Evolutionary conservation across 345 rosid genomes (phyloP), one percentile per base, ranked within the genome.

Genomic region (Citrus australasica): DNA sequence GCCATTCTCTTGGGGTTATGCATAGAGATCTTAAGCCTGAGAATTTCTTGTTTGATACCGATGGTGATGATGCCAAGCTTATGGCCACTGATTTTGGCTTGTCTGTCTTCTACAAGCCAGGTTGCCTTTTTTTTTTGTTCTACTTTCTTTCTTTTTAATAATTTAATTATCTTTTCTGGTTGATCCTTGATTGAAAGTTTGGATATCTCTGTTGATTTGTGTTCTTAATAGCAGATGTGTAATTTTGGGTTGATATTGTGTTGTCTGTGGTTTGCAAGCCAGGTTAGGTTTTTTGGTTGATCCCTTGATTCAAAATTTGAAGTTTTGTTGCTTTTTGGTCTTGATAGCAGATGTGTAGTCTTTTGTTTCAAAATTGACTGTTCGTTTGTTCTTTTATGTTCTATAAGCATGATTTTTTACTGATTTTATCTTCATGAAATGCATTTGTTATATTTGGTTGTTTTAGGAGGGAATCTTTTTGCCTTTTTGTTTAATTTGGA

Each of bases 21-120:
- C 99, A 95, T 71, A 87, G 99, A 76, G 99, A 95, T 89, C 94
- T 95, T 78, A 95, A 95, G 76, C 99, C 99, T 63, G 99, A 96
- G 86, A 96, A 96, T 81, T 96, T 96, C 90, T 89, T 94, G 91
- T 96, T 96, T 76, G 97, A 92, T 83, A 85, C 80, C 38, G 76
- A 88, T 40, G 77, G 65, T 69, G 95, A 94, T 13, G 97, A 92
- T 82, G 98, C 95, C 71, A 86, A 89, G 84, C 95, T 96, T 46
- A 88, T 92, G 77, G 92, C 99, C 38, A 96, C 95, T 0, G 99
- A 96, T 78, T 96, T 96, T 77, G 98, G 99, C 11, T 85, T 96
- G 76, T 96, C 97, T 69, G 84, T 94, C 67, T 96, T 96, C 87
- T 96, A 88, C 80, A 96, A 96, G 80, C 99, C 99, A 88, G 99